These are phyloP conservation scores for Talaromyces atroroseus DNA, from an alignment of 2,329 filamentous ascomycete genomes.

Conservation along the genomic window DNA sequence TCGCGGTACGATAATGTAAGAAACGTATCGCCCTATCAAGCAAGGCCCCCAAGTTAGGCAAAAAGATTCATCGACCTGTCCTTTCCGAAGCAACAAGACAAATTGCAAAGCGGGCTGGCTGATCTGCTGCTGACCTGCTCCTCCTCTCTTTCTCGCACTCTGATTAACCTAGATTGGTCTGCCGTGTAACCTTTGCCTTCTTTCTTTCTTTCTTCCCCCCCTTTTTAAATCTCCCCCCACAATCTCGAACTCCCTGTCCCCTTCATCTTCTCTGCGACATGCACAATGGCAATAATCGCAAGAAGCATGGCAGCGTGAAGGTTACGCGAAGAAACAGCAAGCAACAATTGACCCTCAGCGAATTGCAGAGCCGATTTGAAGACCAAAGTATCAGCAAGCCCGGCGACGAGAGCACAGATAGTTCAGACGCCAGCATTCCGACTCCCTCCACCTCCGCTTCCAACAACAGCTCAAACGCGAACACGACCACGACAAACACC, in stretches of 20 bases:
- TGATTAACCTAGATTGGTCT: background rate
- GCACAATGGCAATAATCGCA: slow-evolving; percentile 21
- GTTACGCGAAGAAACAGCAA: slow-evolving; percentile 18
- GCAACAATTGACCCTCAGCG: slow-evolving; percentile 21
- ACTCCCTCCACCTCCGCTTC: slow-evolving; percentile 26
- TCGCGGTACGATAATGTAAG: too few relatives aligned
- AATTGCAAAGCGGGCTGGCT: background rate
- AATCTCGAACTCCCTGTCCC: background rate
- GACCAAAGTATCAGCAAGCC: slow-evolving; percentile 17
- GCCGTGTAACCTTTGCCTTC: background rate
- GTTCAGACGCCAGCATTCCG: slow-evolving; percentile 27
- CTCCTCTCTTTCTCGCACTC: background rate
- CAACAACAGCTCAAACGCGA: slow-evolving; percentile 10
- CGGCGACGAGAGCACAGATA: slow-evolving; percentile 20
- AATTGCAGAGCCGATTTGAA: slow-evolving; percentile 21
- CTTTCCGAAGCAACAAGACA: background rate
- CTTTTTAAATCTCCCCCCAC: background rate
- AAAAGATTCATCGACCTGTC: background rate
- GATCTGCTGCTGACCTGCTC: background rate
- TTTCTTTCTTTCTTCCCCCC: background rate
- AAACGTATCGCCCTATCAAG: too few relatives aligned
- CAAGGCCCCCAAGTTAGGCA: background rate
- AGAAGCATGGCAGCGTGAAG: slow-evolving; percentile 28
- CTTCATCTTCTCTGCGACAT: slow-evolving; percentile 8
- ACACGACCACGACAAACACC: background rate